Percentiles rank a stretch among this genome's conserved stretches.
phyloP scores from a whole-genome alignment of 2,329 filamentous ascomycete species.

The Penicillium sclerotiorum region DNA sequence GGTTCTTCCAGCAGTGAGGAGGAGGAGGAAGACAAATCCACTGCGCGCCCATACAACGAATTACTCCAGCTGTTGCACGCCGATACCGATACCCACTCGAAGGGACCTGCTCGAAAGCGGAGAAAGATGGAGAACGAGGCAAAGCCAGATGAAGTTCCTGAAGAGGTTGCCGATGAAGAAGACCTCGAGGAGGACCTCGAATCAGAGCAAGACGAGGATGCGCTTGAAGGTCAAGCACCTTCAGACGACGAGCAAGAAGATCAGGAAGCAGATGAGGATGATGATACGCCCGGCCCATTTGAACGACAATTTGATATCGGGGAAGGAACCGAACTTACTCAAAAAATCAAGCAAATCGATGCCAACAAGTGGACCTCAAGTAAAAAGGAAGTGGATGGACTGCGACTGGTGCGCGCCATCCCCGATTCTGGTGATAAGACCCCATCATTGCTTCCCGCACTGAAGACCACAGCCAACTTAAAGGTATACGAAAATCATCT shows the following conservation, averaged over 20 bases:
- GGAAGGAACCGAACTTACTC: constrained; percentile 62
- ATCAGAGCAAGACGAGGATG: constrained; percentile 43
- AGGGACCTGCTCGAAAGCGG: constrained; percentile 54
- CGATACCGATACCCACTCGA: constrained; percentile 39
- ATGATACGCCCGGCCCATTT: constrained; percentile 67
- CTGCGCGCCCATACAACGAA: constrained; percentile 55
- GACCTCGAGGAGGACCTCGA: constrained; percentile 28
- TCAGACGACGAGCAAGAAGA: constrained; percentile 46
- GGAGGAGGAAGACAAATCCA: constrained; percentile 46
- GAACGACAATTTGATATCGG: constrained; percentile 75
- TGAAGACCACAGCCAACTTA: constrained; percentile 37
- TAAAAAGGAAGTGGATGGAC: constrained; percentile 39
- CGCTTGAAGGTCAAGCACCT: constrained; percentile 51
- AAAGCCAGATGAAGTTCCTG: constrained; percentile 26
- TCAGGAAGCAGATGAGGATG: constrained; percentile 27
- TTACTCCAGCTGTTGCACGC: constrained; percentile 59
- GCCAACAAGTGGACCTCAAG: constrained; percentile 53
- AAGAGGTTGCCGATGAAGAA: constrained; percentile 24
- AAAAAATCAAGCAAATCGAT: constrained; percentile 51
- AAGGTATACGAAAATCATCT: too few relatives aligned
- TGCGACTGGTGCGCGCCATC: constrained; percentile 34
- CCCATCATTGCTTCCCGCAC: constrained; percentile 28
- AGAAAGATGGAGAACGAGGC: constrained; percentile 52
- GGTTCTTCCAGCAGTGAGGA: constrained; percentile 46
- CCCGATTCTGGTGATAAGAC: constrained; percentile 33